Evolutionary conservation across 1,139 yeast species (phyloP).

Genomic region (Pneumocystis murina): DNA sequence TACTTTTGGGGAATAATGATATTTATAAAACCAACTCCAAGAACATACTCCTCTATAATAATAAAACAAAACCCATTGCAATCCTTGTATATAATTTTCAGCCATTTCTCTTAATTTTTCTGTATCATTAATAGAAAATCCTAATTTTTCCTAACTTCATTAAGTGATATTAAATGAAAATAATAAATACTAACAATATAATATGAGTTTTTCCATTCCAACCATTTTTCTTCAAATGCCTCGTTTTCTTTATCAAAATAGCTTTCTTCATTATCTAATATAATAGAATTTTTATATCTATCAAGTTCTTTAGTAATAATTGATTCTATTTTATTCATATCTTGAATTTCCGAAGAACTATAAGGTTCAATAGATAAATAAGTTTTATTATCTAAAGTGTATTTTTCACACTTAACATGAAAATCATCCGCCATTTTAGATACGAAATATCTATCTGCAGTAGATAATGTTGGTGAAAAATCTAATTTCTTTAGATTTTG

Average conservation of each 20-base stretch:
- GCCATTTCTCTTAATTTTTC: conserved; percentile 46
- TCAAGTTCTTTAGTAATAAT: conserved; percentile 23
- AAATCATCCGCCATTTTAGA: conserved; percentile 1
- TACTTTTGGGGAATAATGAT: conserved; percentile 86
- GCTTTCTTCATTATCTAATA: conserved; percentile 46
- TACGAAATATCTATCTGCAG: neutral
- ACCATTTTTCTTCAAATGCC: conserved; percentile 38
- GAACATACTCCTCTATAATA: conserved; percentile 82
- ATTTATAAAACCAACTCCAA: conserved; percentile 85
- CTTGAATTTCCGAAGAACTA: conserved; percentile 2
- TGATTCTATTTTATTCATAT: conserved; percentile 15
- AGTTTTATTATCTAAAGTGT: conserved; percentile 37
- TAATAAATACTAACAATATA: conserved; percentile 26
- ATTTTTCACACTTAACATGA: conserved; percentile 33
- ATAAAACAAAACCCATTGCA: conserved; percentile 88
- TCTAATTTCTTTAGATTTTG: neutral
- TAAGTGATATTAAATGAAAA: neutral
- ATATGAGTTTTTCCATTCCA: conserved; percentile 68
- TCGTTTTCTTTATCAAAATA: conserved; percentile 32
- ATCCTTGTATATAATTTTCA: conserved; percentile 80
- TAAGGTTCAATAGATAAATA: conserved; percentile 26
- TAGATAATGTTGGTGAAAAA: neutral
- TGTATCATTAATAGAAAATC: conserved; percentile 40
- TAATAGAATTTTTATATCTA: conserved; percentile 58
- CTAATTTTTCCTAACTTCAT: conserved; percentile 42